Percentiles rank a stretch among this genome's conserved stretches.
Conservation (phyloP, 2,329 filamentous ascomycete species). For the Aureobasidium sp. region DNA sequence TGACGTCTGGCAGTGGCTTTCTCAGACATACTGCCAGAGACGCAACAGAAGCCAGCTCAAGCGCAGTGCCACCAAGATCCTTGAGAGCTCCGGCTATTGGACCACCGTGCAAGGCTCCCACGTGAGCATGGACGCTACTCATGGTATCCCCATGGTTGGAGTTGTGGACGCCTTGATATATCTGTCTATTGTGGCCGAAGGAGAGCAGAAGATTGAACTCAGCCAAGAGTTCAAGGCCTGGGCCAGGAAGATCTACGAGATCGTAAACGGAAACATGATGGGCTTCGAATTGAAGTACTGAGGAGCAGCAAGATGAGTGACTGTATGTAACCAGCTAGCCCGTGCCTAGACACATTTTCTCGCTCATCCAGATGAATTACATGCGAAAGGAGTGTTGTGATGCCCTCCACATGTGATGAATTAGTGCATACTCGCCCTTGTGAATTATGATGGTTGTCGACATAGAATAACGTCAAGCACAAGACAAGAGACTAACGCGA, state of each 20-base stretch:
- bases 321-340: neutral
- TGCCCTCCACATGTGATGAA: neutral
- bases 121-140: neutral
- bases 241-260: neutral
- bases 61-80: neutral
- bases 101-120: neutral
- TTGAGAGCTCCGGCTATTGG: neutral
- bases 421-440: neutral
- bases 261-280: neutral
- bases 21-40: neutral
- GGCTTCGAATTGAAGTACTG: conserved; percentile 3
- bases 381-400: neutral
- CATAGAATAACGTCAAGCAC: neutral
- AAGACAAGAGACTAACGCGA: neutral
- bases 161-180: conserved; percentile 17
- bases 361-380: neutral
- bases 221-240: neutral
- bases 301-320: neutral
- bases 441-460: neutral
- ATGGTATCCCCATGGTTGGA: neutral
- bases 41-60: neutral
- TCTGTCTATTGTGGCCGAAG: conserved; percentile 17
- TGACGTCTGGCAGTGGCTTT: neutral
- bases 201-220: neutral
- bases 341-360: neutral